phyloP scores from a whole-genome alignment of 495 filamentous ascomycete species.

The Collariella sp. region DNA sequence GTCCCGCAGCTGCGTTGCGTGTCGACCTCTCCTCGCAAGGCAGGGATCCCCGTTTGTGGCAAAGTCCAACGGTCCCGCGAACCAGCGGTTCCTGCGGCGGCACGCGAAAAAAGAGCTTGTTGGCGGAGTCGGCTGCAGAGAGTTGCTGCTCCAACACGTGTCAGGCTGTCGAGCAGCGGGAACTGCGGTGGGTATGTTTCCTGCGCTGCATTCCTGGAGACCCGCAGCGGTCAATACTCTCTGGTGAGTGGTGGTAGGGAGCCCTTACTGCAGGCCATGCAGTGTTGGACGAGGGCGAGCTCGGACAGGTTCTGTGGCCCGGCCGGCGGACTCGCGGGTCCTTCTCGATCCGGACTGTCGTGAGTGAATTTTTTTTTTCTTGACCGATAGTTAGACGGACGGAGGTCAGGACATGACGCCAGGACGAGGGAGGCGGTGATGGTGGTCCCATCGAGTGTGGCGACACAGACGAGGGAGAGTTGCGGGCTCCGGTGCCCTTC shows the following conservation, averaged over 20 bases:
- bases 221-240: slow-evolving; percentile 7
- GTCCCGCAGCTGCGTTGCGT: too few relatives aligned
- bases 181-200: neutral
- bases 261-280: neutral
- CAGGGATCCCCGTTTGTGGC: too few relatives aligned
- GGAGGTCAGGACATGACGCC: neutral
- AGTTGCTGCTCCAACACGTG: slow-evolving; percentile 21
- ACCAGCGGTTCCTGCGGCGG: neutral
- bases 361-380: too few relatives aligned
- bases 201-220: slow-evolving; percentile 1
- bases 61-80: too few relatives aligned
- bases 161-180: slow-evolving; percentile 22
- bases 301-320: neutral
- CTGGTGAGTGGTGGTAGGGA: neutral
- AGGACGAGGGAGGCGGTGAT: neutral
- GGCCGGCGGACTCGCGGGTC: neutral
- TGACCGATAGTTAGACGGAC: too few relatives aligned
- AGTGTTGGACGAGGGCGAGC: neutral
- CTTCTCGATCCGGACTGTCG: neutral
- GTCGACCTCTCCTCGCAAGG: too few relatives aligned
- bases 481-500: neutral
- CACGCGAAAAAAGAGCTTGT: neutral
- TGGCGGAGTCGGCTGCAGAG: neutral
- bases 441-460: neutral
- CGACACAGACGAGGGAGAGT: neutral